A percentile compares a stretch with the other conserved stretches of the same genome.
Conservation (phyloP, 179 eudicot species). For the Sideroxylon spinosum region DNA sequence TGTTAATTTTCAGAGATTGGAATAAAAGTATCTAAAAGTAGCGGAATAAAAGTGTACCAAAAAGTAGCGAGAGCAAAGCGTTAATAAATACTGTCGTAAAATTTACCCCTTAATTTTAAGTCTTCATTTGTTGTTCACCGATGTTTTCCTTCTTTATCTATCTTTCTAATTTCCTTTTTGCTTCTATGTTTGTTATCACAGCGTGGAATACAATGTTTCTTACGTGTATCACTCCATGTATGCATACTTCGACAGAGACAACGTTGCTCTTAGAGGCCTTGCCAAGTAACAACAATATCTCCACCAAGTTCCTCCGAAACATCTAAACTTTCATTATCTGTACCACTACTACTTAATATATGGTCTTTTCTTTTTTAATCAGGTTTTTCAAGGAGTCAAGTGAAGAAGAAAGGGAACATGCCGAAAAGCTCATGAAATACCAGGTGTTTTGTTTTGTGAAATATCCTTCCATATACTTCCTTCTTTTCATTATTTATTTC, state of each 20-base stretch:
- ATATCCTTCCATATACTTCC: background rate
- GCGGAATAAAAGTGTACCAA: no score
- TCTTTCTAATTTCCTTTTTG: background rate
- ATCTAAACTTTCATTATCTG: background rate
- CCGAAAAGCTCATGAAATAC: constrained; percentile 69
- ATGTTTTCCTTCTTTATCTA: background rate
- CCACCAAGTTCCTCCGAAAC: background rate
- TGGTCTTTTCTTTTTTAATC: background rate
- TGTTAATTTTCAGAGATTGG: no score
- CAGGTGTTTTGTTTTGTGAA: constrained; percentile 45
- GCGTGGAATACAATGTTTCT: constrained; percentile 79
- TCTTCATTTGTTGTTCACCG: no score
- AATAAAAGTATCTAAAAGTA: no score
- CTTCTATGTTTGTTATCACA: constrained; percentile 21
- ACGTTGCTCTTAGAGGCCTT: constrained; percentile 78
- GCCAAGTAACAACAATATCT: constrained; percentile 51
- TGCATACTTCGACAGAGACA: constrained; percentile 89
- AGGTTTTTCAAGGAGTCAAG: constrained; percentile 76
- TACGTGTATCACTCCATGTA: constrained; percentile 78
- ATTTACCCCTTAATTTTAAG: no score
- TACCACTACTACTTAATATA: background rate
- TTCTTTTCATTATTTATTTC: background rate
- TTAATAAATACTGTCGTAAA: no score
- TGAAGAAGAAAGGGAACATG: constrained; percentile 73
- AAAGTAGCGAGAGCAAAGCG: no score